Conservation (phyloP, 495 filamentous ascomycete species). For the Penicillium coffeae region DNA sequence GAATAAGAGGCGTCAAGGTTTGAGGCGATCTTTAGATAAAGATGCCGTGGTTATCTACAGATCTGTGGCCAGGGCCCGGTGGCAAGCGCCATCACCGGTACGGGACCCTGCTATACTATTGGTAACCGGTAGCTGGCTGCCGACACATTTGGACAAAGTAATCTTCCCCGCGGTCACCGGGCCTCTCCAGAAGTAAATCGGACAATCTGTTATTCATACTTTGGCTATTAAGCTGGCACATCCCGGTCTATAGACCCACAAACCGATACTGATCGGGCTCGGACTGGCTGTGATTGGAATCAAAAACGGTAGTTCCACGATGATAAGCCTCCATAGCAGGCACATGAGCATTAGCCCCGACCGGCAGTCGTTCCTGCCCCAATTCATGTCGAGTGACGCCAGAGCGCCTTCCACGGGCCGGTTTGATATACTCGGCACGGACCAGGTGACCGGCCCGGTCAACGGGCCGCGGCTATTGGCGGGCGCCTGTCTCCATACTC, state of each 20-base stretch:
- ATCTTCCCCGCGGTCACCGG: no score
- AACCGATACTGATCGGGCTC: slow-evolving; percentile 3
- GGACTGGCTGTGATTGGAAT: neutral
- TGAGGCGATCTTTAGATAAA: no score
- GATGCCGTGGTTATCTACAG: no score
- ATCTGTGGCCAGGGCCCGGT: slow-evolving; percentile 15
- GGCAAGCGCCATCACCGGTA: slow-evolving; percentile 25
- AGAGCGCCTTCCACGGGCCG: no score
- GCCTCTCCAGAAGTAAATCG: no score
- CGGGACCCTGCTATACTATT: slow-evolving; percentile 8
- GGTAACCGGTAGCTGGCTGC: slow-evolving; percentile 3
- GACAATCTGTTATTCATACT: slow-evolving; percentile 13
- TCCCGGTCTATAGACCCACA: slow-evolving; percentile 9
- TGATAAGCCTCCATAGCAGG: no score
- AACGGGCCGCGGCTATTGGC: neutral
- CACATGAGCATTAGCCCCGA: no score
- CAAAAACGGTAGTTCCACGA: no score
- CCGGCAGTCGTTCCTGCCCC: no score
- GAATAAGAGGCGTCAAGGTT: neutral
- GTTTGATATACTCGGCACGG: slow-evolving; percentile 1
- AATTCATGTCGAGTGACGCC: no score
- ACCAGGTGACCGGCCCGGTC: slow-evolving; percentile 5
- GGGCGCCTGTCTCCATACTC: neutral
- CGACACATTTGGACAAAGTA: no score
- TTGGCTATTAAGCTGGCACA: neutral